Base-by-base conservation (phyloP, 768 basidiomycete species). In the Inosperma sp. region DNA sequence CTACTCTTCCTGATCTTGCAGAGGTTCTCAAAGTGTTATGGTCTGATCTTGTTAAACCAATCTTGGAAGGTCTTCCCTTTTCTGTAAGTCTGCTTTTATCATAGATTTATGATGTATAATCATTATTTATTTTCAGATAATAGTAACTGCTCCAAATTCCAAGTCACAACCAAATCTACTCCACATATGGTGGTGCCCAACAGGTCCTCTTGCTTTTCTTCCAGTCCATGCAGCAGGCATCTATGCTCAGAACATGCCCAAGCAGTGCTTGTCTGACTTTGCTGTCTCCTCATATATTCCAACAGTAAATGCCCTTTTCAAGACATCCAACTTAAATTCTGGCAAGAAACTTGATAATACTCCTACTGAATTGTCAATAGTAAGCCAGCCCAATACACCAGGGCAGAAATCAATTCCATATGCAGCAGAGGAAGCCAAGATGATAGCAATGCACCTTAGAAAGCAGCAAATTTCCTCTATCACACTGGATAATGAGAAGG, bases 141-240 rank as follows among this genome's bases (percentile, higher is more conserved):
- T 21, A 41, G 27, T 7, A n/a, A 26, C 2, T 46, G 53, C 25
- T 49, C 58, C 17, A 55, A 57, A 57, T 60, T 65, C 67, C 69
- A 65, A 51, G 59, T 59, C 8, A 68, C 65, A 2, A 55, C 55
- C 9, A 51, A 68, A 0, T 37, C 61, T 25, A 60, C 62, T 45
- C 57, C n/a, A n/a, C n/a, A n/a, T n/a, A n/a, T n/a, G n/a, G n/a
- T n/a, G n/a, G n/a, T n/a, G n/a, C n/a, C n/a, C n/a, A n/a, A n/a
- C n/a, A n/a, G n/a, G n/a, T n/a, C n/a, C n/a, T n/a, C n/a, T n/a
- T n/a, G n/a, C n/a, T n/a, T n/a, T n/a, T n/a, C n/a, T 69, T 22
- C 65, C 67, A 0, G 45, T 68, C 23, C 68, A 68, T 55, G 68
- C 68, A 4, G 66, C 67, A 9, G 66, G 67, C 14, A 51, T 56